Evolutionary conservation across 1,139 yeast genomes (phyloP), one percentile per base, ranked within the genome.

Genomic region (Hemisphaericaspora lyxosophila): DNA sequence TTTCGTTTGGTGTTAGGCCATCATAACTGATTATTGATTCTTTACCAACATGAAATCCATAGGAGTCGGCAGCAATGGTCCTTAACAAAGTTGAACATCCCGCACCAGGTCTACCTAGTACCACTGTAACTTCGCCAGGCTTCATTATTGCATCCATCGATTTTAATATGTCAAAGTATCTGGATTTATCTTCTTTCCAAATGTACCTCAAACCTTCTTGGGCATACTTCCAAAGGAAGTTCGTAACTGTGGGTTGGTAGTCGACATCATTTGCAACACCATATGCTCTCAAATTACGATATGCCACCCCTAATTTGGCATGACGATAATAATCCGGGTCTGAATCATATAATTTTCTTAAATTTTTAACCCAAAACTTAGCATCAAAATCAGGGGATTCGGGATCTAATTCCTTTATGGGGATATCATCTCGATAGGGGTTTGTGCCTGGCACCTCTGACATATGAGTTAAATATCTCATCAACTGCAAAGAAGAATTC

Each of bases 41-140:
- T 31, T 68, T 61, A 38, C 72, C 80, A 31, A 85, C 54, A 31
- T 77, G 62, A 56, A 84, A 85, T 34, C 94, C 95, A 55, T 82
- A 79, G 3, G 90, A 82, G 46, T 81, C 79, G 23, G 84, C 62
- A 6, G 90, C 76, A 43, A 85, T 72, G 0, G 92, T 74, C 52
- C 84, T 85, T 51, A 86, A 64, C 37, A 85, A 72, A 2, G 95
- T 85, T 2, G 95, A 76, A 60, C 95, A 86, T 42, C 95, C 95
- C 19, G 90, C 78, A 53, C 69, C 69, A 4, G 68, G 69, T 49
- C 69, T 54, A 33, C 69, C 69, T 35, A 63, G 54, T 7, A 63
- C 94, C 34, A 85, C 87, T 5, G 86, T 75, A 39, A 85, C 68
- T 50, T 84, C 86, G 39, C 95, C 90, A 0, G 92, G 85, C 33